Evolutionary conservation across 2,329 filamentous ascomycete species (phyloP).

Genomic region (Ceratocystiopsis brevicomis): DNA sequence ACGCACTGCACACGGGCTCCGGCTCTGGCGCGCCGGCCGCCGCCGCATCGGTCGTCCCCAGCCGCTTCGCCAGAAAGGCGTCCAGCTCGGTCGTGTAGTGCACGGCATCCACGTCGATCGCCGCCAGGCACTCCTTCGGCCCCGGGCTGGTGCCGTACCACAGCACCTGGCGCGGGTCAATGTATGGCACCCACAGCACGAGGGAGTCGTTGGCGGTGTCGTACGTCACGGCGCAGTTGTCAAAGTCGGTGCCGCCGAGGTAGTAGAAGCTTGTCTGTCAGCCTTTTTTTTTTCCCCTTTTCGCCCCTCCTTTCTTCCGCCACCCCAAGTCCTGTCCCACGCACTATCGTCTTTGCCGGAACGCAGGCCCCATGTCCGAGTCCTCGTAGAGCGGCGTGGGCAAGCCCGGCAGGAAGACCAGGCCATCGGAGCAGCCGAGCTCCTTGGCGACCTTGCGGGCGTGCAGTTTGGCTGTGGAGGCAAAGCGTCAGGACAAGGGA

Average conservation of each 20-base stretch:
- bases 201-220: constrained; percentile 41
- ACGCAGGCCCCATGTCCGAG: constrained; percentile 36
- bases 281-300: not conserved
- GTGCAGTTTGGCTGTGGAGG: constrained; percentile 30
- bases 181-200: constrained; percentile 54
- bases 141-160: constrained; percentile 45
- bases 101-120: constrained; percentile 54
- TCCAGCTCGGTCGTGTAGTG: constrained; percentile 32
- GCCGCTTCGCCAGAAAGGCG: constrained; percentile 28
- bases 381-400: constrained; percentile 33
- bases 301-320: no score
- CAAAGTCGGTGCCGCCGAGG: constrained; percentile 33
- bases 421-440: constrained; percentile 27
- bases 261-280: constrained; percentile 34
- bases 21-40: not conserved
- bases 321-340: constrained; percentile 11
- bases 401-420: constrained; percentile 38
- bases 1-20: not conserved
- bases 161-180: constrained; percentile 40
- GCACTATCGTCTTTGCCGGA: constrained; percentile 40
- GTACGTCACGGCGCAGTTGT: constrained; percentile 37
- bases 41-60: constrained; percentile 15
- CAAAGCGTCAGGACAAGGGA: not conserved
- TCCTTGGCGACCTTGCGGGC: constrained; percentile 35
- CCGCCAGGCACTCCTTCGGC: constrained; percentile 38